phyloP scores from a whole-genome alignment of 1,284 basidiomycete genomes.

The Cronartium quercuum region DNA sequence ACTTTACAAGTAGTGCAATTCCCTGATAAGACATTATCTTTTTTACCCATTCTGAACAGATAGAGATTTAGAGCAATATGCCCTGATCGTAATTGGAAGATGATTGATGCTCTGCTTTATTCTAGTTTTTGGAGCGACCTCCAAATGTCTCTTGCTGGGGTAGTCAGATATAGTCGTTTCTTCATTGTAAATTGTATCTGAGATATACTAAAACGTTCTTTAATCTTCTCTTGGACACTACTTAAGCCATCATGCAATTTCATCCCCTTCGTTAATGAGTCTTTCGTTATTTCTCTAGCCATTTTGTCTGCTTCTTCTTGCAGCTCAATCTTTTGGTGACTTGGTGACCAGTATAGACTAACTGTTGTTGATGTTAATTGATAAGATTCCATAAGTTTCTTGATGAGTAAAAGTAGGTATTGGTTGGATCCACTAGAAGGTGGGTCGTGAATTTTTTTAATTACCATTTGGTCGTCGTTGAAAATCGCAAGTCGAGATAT shows the following conservation, averaged over 20 bases:
- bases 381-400: neutral
- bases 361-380: neutral
- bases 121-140: neutral
- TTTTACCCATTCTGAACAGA: neutral
- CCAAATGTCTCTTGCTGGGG: neutral
- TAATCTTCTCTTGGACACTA: neutral
- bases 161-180: neutral
- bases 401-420: neutral
- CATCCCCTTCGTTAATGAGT: no score
- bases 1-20: neutral
- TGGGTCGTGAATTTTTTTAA: neutral
- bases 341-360: neutral
- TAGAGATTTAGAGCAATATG: neutral
- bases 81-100: neutral
- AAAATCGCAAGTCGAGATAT: neutral
- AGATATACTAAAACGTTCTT: neutral
- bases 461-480: neutral
- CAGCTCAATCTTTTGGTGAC: neutral
- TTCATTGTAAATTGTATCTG: neutral
- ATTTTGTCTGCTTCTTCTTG: conserved; percentile 8
- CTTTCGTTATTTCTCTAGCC: no score
- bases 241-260: neutral
- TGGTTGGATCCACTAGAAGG: neutral
- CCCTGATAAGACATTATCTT: neutral
- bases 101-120: neutral